Base-by-base conservation (phyloP, 495 filamentous ascomycete species). In the Coniosporium apollinis region DNA sequence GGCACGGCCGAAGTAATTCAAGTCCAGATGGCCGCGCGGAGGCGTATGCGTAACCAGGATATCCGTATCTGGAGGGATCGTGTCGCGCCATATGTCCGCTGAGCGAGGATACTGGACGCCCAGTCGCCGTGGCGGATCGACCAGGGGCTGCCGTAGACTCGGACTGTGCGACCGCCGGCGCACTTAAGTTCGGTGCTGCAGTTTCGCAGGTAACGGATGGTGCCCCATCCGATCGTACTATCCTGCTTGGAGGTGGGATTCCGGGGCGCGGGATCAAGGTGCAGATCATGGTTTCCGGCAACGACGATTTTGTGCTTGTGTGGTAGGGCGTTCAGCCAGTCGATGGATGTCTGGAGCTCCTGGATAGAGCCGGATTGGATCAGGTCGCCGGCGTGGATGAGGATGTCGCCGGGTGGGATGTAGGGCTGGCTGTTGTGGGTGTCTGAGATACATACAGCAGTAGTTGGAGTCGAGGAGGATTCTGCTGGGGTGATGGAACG, bases 221-320 rank as follows among this genome's bases (percentile, higher is more conserved):
- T 50, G 19, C 50, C 59, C 48, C 66, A 58, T 30, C 4, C n/a
- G 28, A 30, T 5, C 4, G 6, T 13, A 14, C 4, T 16, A n/a
- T 5, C 4, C 5, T 5, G 13, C 5, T 13, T 30, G n/a, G 28
- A 30, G n/a, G n/a, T 14, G 6, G 4, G n/a, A 4, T 30, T 5
- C 28, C 5, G 28, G 28, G 28, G 18, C 13, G 21, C 50, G 33
- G 50, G 35, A 45, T 87, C 82, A 37, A 86, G 74, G 56, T 70
- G 83, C 46, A 63, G 65, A 43, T 87, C 82, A 52, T 87, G 80
- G 50, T 85, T 87, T 15, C 82, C 83, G 39, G 69, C 65, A 43
- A 89, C 72, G 25, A 82, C 65, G 31, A 91, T 65, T 54, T 86
- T 89, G 39, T 80, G 60, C 19, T 55, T 52, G 45, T 87, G 79